These are phyloP conservation scores for Cladosporium austrohemisphaericum DNA, from an alignment of 2,329 filamentous ascomycete genomes.

Conservation along the genomic window DNA sequence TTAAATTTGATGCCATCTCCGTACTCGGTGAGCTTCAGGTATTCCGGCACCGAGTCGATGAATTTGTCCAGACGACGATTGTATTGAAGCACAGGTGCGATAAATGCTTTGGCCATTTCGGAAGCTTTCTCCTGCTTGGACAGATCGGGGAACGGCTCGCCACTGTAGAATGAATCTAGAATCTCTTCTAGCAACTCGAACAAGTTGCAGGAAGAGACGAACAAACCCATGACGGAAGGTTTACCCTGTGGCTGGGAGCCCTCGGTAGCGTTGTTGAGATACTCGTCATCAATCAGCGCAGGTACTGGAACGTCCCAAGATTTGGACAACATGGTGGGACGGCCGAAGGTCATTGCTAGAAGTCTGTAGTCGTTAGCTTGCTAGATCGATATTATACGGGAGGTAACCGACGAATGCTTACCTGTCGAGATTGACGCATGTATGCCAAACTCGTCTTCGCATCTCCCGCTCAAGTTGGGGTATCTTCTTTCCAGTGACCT, in stretches of 20 bases:
- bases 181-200: constrained; percentile 27
- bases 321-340: constrained; percentile 26
- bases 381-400: background rate
- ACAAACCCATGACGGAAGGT: constrained; percentile 30
- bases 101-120: constrained; percentile 17
- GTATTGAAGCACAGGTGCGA: constrained; percentile 22
- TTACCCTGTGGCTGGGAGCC: constrained; percentile 34
- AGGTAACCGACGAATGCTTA: constrained; percentile 24
- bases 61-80: constrained; percentile 24
- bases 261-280: constrained; percentile 48
- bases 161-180: constrained; percentile 24
- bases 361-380: constrained; percentile 44
- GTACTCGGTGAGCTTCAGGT: constrained; percentile 1
- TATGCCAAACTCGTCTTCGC: constrained; percentile 59
- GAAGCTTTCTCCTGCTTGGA: constrained; percentile 14
- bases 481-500: constrained; percentile 47
- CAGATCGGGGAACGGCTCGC: constrained; percentile 13
- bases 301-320: constrained; percentile 25
- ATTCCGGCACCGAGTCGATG: constrained; percentile 16
- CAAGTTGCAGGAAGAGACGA: constrained; percentile 25
- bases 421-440: constrained; percentile 43
- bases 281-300: constrained; percentile 47
- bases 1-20: constrained; percentile 7
- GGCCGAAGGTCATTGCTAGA: constrained; percentile 36
- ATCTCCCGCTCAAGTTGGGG: constrained; percentile 64